Conservation (phyloP, 192 early-diverging fungal genomes). For the Fimicolochytrium jonesii region DNA sequence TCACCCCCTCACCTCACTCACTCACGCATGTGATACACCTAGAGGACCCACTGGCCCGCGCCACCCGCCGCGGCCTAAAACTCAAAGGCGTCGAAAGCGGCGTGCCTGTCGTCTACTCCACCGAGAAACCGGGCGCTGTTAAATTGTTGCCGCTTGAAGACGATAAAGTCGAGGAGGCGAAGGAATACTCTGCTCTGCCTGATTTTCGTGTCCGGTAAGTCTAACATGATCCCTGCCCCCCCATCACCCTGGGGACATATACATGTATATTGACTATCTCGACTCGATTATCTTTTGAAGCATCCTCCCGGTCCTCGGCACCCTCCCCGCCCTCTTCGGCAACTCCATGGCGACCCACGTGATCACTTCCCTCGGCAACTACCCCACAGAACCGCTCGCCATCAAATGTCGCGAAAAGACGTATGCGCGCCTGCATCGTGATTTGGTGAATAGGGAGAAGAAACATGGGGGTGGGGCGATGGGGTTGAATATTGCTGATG, state of each 20-base stretch:
- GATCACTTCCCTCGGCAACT: constrained; percentile 49
- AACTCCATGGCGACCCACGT: constrained; percentile 87
- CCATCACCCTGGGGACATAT: too few relatives aligned
- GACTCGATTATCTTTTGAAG: too few relatives aligned
- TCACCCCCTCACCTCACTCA: too few relatives aligned
- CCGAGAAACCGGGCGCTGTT: constrained; percentile 89
- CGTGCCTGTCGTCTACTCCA: constrained; percentile 92
- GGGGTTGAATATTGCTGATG: constrained; percentile 62
- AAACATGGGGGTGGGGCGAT: constrained; percentile 44
- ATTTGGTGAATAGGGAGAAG: constrained; percentile 50
- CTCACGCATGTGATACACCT: too few relatives aligned
- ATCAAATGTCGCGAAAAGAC: constrained; percentile 61
- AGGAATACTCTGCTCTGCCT: constrained; percentile 88
- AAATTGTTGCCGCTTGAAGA: constrained; percentile 89
- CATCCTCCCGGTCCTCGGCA: constrained; percentile 54
- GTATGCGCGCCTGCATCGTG: constrained; percentile 69
- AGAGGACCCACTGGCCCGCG: constrained; percentile 91
- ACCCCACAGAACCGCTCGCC: constrained; percentile 35
- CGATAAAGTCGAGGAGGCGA: constrained; percentile 71
- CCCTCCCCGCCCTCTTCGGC: constrained; percentile 93
- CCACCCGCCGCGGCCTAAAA: constrained; percentile 74
- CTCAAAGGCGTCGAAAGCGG: constrained; percentile 67
- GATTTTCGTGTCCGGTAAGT: constrained; percentile 76
- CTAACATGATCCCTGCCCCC: too few relatives aligned
- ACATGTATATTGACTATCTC: too few relatives aligned